Percentiles rank a stretch among this genome's conserved stretches.
Conservation (phyloP, 495 filamentous ascomycete species). For the Penicillium pancosmium region DNA sequence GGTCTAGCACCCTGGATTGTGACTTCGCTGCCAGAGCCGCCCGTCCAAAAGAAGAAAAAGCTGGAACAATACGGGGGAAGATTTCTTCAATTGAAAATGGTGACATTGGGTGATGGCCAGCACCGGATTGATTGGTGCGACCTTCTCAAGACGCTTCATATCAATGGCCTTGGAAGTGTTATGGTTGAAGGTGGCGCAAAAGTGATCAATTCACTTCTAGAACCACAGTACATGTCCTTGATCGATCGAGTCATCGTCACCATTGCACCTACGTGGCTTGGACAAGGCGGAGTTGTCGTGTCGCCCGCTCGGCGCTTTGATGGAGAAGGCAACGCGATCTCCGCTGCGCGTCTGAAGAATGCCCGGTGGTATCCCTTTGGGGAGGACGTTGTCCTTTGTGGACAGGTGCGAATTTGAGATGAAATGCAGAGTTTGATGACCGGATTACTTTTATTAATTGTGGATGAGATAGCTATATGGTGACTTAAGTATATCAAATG, state of each 20-base stretch:
- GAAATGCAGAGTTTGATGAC: neutral
- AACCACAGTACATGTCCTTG: conserved; percentile 51
- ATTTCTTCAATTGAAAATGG: conserved; percentile 39
- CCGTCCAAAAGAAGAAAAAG: conserved; percentile 31
- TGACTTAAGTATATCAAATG: no score
- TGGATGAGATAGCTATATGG: no score
- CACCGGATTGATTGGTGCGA: conserved; percentile 59
- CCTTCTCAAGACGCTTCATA: conserved; percentile 55
- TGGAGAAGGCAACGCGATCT: conserved; percentile 45
- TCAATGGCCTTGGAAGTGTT: conserved; percentile 66
- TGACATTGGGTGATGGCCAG: conserved; percentile 10
- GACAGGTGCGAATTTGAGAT: conserved; percentile 40
- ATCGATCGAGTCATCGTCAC: conserved; percentile 81
- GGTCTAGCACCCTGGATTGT: conserved; percentile 75
- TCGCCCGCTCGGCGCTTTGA: conserved; percentile 54
- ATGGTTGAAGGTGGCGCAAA: conserved; percentile 88
- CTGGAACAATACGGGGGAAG: conserved; percentile 50
- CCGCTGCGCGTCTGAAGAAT: conserved; percentile 61
- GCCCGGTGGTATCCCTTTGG: conserved; percentile 77
- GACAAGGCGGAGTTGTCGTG: conserved; percentile 75
- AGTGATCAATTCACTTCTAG: conserved; percentile 77
- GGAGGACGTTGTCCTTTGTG: conserved; percentile 77
- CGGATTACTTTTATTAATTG: no score
- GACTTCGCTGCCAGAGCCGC: conserved; percentile 35
- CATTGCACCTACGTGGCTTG: conserved; percentile 83